Conservation (phyloP, 352 stramenopile genomes). For the Phytophthora nicotianae region DNA sequence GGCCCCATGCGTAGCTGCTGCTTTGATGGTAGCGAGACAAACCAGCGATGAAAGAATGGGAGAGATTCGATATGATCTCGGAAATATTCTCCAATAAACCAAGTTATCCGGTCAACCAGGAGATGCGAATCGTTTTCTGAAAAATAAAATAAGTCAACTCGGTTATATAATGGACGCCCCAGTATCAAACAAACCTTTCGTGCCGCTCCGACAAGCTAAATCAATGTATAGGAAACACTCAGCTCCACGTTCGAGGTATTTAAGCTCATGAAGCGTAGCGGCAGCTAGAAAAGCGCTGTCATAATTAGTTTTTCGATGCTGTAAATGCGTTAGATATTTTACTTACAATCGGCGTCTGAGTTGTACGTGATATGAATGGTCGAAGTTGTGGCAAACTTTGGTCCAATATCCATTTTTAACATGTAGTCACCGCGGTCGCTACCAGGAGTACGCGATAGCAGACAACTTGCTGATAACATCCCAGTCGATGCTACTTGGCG, state of each 20-base stretch:
- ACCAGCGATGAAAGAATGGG: conserved; percentile 69
- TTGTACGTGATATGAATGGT: conserved; percentile 66
- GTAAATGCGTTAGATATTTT: not conserved
- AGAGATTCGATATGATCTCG: conserved; percentile 60
- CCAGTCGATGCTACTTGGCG: conserved; percentile 47
- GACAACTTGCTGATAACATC: conserved; percentile 46
- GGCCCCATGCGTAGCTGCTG: conserved; percentile 46
- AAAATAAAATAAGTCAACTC: not conserved
- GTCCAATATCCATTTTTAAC: conserved; percentile 68
- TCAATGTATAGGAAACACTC: conserved; percentile 78
- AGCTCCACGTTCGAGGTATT: conserved; percentile 70
- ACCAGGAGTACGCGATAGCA: conserved; percentile 37
- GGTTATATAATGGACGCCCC: not conserved
- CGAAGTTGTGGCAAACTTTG: conserved; percentile 54
- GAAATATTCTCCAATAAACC: conserved; percentile 63
- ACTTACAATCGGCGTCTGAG: conserved; percentile 72
- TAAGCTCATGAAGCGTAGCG: conserved; percentile 69
- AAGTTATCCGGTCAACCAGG: conserved; percentile 50
- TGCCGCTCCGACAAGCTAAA: conserved; percentile 52
- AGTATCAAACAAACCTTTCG: conserved; percentile 47
- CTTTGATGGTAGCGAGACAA: conserved; percentile 63
- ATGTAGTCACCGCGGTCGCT: conserved; percentile 64
- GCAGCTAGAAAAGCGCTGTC: conserved; percentile 49
- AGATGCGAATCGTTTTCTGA: conserved; percentile 54
- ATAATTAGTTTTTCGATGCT: not conserved